Conservation (phyloP, 495 filamentous ascomycete species). For the Peziza echinospora region DNA sequence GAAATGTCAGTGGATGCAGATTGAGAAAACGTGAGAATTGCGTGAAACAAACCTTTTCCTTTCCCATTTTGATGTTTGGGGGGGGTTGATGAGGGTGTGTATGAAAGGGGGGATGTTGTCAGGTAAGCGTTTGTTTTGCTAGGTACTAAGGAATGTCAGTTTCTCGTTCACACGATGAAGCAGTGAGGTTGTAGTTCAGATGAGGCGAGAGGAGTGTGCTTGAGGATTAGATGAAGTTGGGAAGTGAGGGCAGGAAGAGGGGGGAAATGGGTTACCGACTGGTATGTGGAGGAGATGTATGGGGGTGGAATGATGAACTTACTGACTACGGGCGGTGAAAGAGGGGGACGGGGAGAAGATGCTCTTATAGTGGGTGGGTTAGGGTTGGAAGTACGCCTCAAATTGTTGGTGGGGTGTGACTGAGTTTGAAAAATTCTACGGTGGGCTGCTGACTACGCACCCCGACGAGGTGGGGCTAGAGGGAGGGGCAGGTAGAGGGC, state of each 20-base stretch:
- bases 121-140: not conserved
- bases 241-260: not conserved
- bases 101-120: not conserved
- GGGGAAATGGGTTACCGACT: not conserved
- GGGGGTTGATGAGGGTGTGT: not conserved
- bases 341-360: not conserved
- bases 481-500: too few relatives aligned
- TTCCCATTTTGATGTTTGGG: not conserved
- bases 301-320: not conserved
- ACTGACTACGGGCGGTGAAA: not conserved
- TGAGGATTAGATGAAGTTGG: not conserved
- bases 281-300: not conserved
- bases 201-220: not conserved
- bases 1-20: too few relatives aligned
- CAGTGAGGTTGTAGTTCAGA: not conserved
- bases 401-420: not conserved
- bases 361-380: not conserved
- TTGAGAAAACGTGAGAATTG: too few relatives aligned
- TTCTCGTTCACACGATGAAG: not conserved
- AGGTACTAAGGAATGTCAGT: not conserved
- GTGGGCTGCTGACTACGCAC: too few relatives aligned
- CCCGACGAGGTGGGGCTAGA: too few relatives aligned
- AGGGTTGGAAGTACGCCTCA: not conserved
- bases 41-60: not conserved
- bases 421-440: not conserved